Evolutionary conservation across 2,329 filamentous ascomycete species (phyloP).

Genomic region (Pseudogymnoascus sp.): DNA sequence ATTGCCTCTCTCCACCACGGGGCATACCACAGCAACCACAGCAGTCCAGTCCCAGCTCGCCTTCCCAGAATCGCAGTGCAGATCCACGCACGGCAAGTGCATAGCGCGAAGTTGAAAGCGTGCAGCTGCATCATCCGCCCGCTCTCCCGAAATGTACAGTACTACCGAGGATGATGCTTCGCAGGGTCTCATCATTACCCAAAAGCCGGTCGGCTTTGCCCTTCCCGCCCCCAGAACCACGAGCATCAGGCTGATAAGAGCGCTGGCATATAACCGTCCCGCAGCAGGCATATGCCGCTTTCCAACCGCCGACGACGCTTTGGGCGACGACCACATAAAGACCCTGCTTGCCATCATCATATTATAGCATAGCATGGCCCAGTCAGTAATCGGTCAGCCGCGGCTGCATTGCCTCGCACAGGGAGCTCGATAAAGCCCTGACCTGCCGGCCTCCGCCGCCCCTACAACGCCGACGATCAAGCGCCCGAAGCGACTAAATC

Average conservation of each 20-base stretch:
- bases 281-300: background rate
- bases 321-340: background rate
- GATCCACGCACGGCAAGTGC: constrained; percentile 1
- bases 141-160: background rate
- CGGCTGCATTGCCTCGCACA: background rate
- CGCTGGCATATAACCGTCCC: constrained; percentile 4
- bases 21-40: background rate
- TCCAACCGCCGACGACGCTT: background rate
- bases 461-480: background rate
- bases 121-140: background rate
- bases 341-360: background rate
- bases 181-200: background rate
- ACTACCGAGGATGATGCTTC: constrained; percentile 1
- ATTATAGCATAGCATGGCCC: background rate
- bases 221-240: background rate
- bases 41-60: background rate
- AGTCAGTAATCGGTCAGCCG: background rate
- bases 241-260: constrained; percentile 1
- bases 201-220: background rate
- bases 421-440: background rate
- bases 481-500: background rate
- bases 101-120: background rate
- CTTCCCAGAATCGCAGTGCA: background rate
- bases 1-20: background rate
- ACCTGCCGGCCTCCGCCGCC: background rate